Conservation (phyloP, 1,139 yeast genomes). For the Pichia norvegensis region DNA sequence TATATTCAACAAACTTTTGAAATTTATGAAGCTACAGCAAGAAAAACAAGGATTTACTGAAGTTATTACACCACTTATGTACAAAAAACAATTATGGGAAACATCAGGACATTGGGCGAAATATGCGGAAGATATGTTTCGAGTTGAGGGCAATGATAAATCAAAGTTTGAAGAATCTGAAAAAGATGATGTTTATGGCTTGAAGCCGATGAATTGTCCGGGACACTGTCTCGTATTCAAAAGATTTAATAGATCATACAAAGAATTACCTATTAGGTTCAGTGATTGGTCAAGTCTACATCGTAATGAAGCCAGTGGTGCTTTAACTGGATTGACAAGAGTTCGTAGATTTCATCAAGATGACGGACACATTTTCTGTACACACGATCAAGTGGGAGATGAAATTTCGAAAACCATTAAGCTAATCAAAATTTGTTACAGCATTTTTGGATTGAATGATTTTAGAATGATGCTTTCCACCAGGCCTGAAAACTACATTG, state of each 20-base stretch:
- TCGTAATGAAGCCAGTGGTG: constrained; percentile 94
- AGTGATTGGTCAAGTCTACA: constrained; percentile 95
- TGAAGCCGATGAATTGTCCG: constrained; percentile 98
- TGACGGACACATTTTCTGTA: constrained; percentile 96
- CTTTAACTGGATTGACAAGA: constrained; percentile 80
- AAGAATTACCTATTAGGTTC: constrained; percentile 93
- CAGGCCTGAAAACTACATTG: constrained; percentile 88
- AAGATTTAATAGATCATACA: constrained; percentile 81
- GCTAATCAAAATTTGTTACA: constrained; percentile 71
- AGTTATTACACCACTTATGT: constrained; percentile 88
- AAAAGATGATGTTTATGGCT: constrained; percentile 44
- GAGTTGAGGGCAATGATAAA: constrained; percentile 49
- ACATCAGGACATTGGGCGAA: constrained; percentile 95
- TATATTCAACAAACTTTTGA: constrained; percentile 67
- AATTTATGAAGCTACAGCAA: constrained; percentile 79
- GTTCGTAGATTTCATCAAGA: constrained; percentile 98
- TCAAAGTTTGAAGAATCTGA: constrained; percentile 22
- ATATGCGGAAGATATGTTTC: constrained; percentile 90
- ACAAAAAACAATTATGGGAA: constrained; percentile 80
- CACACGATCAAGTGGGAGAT: constrained; percentile 72
- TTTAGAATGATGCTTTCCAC: constrained; percentile 89
- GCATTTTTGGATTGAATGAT: constrained; percentile 70
- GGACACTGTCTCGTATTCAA: constrained; percentile 92
- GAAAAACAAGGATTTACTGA: constrained; percentile 81
- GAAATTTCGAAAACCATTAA: constrained; percentile 79